Percentiles rank a stretch among this genome's conserved stretches.
These are phyloP conservation scores for Pythium dissotocum DNA, from an alignment of 352 stramenopile species.

Conservation along the genomic window DNA sequence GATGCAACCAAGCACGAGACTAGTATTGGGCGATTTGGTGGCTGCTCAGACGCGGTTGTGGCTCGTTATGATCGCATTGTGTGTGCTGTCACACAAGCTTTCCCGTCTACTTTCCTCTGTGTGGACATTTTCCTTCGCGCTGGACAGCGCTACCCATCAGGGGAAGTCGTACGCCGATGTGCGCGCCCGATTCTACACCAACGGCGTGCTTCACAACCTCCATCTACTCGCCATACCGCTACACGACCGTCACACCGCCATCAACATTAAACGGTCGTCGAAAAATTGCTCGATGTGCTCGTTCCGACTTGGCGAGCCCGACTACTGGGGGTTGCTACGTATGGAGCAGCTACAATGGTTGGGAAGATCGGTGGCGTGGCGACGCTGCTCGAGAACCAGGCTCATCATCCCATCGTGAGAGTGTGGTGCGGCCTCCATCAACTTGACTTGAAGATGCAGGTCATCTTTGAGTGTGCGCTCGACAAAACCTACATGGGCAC, in stretches of 20 bases:
- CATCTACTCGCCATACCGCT: constrained; percentile 20
- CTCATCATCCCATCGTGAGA: neutral
- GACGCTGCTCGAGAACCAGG: neutral
- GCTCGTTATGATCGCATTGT: constrained; percentile 11
- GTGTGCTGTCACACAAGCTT: constrained; percentile 6
- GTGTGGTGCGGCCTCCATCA: constrained; percentile 30
- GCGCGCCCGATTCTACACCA: constrained; percentile 12
- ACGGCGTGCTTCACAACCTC: constrained; percentile 12
- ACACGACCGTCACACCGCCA: constrained; percentile 9
- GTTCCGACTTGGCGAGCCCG: neutral
- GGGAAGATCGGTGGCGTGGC: neutral
- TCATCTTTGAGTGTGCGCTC: constrained; percentile 19
- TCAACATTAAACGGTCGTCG: constrained; percentile 4
- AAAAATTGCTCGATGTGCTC: neutral
- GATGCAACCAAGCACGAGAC: constrained; percentile 12
- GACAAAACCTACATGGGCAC: neutral
- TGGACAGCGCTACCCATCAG: constrained; percentile 9
- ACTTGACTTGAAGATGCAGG: constrained; percentile 26
- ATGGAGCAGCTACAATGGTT: constrained; percentile 10
- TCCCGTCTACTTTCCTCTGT: neutral
- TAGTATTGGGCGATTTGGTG: constrained; percentile 4
- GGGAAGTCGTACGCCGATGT: constrained; percentile 20
- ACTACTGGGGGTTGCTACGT: neutral
- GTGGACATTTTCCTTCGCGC: constrained; percentile 18
- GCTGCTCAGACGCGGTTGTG: constrained; percentile 3